Evolutionary conservation across 2,329 filamentous ascomycete genomes (phyloP), one percentile per base, ranked within the genome.

Genomic region (Tolypocladium amazonense): DNA sequence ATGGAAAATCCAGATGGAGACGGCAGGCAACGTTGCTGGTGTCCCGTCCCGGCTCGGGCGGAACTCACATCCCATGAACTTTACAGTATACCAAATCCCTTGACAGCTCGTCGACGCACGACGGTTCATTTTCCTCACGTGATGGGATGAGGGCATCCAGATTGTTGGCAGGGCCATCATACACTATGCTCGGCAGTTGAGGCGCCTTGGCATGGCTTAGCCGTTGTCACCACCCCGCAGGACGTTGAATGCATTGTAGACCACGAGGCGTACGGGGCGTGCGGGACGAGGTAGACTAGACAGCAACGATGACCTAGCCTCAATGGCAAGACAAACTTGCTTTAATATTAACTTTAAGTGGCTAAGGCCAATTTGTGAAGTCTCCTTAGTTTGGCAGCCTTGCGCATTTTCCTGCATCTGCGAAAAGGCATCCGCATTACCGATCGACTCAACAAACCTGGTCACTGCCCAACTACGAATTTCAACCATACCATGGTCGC

Each of bases 1-100:
- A 47, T 84, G 81, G 81, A 70, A 72, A 57, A 77, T 81, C 1
- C 72, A 77, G 56, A 64, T 79, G 57, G 73, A 79, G 60, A 57
- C 63, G 0, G 63, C 65, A 4, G 67, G 66, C 23, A 67, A 70
- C 33, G 59, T 62, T 15, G 56, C 65, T 37, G 60, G 62, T 12
- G 65, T 63, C 56, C 58, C 70, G n/a, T 65, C 69, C 27, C 67
- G 65, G 15, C 63, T 69, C 56, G 66, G 60, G 27, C 68, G 65
- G 43, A 64, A 66, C 56, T 63, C 65, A 30, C 66, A 68, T 35
- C 67, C 69, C 1, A 67, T 74, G 56, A 71, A 68, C 45, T 75
- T 75, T 56, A 72, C 67, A 1, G 62, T 75, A 27, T 72, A 73
- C 60, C 73, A 75, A 55, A 66, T 75, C 20, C 54, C 60, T 7